Base-by-base conservation (phyloP, 176 grass and related monocot genomes). In the Musa beccarii region DNA sequence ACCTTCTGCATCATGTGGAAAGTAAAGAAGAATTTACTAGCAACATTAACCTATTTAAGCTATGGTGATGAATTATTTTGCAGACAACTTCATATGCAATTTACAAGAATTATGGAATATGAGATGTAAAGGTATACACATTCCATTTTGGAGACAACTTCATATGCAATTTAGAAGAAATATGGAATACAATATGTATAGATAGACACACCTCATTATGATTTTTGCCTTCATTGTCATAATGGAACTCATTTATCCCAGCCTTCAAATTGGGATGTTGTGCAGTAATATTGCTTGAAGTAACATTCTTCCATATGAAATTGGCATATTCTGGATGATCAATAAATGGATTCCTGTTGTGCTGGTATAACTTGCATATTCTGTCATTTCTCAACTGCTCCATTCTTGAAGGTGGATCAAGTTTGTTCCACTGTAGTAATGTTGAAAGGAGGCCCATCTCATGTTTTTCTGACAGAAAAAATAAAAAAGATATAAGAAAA, bases 281-380 rank as follows among this genome's bases (percentile, higher is more conserved):
- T 11, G 54, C 68, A 75, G 19, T 69, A 69, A 56, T 49, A 84
- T 23, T 68, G 50, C 63, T 50, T 34, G 59, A n/a, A 83, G 9
- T 63, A n/a, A 54, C 73, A 19, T 87, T 73, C 75, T 67, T 72
- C 91, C 87, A 93, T 50, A 90, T 75, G 64, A 90, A 78, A 81
- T 90, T 90, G 55, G 78, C 87, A 82, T 84, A 93, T 67, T 93
- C 85, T 56, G 87, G 91, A 84, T 90, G 87, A 73, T 93, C 87
- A 14, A 93, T 26, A 54, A 93, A 93, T 56, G 91, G 91, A 75
- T 93, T 93, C 79, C 87, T 80, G 62, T 93, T 93, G 57, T 93
- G 85, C 77, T 93, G 87, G 80, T 90, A 93, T 52, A 80, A 64
- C 21, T 67, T 89, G 77, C 87, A 93, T 54, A 93, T 69, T 76